These are phyloP conservation scores for Quercus robur DNA, from an alignment of 306 rosid species.

Conservation along the genomic window DNA sequence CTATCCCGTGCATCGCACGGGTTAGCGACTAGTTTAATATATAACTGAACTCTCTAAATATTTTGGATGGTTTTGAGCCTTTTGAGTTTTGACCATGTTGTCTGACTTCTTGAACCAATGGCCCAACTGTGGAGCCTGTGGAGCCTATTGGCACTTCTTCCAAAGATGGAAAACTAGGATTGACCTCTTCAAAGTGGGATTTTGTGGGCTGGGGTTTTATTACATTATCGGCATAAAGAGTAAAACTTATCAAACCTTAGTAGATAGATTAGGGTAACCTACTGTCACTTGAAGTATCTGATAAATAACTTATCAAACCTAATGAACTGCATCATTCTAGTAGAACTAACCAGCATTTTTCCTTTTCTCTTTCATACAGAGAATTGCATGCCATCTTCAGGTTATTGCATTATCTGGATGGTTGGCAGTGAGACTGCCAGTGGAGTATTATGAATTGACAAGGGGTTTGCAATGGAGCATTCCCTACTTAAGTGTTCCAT, in stretches of 20 bases:
- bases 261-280: not conserved
- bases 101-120: not conserved
- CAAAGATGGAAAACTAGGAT: too few relatives aligned
- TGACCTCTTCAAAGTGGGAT: too few relatives aligned
- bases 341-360: not conserved
- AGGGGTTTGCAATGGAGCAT: conserved; percentile 74
- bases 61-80: too few relatives aligned
- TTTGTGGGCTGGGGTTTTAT: too few relatives aligned
- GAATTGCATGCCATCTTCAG: conserved; percentile 81
- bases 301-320: not conserved
- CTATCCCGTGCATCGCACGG: too few relatives aligned
- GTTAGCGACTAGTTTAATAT: too few relatives aligned
- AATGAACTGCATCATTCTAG: too few relatives aligned
- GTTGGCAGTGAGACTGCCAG: conserved; percentile 69
- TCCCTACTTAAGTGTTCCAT: conserved; percentile 70
- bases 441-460: conserved; percentile 72
- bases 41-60: too few relatives aligned
- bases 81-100: too few relatives aligned
- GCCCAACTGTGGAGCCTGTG: not conserved
- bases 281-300: not conserved
- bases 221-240: too few relatives aligned
- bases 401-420: conserved; percentile 79
- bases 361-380: conserved; percentile 48
- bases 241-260: not conserved
- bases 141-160: not conserved